These are phyloP conservation scores for Pyrrhoderma lamaoense DNA, from an alignment of 1,284 basidiomycete species.

Conservation along the genomic window DNA sequence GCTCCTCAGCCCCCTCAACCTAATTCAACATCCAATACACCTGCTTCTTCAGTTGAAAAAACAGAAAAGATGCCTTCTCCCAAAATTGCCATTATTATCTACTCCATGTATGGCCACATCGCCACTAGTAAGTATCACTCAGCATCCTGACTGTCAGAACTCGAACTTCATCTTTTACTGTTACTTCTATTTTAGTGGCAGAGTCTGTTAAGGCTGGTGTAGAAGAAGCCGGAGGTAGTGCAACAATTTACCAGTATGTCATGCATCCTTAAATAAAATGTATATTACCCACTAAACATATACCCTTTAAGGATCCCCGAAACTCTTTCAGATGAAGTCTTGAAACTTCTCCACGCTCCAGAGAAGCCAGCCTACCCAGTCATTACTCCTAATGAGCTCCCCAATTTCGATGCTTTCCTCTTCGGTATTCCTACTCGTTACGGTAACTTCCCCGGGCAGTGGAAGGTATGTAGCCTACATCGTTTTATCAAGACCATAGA, in stretches of 20 bases:
- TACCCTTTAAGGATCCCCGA: slow-evolving; percentile 57
- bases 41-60: no score
- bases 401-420: slow-evolving; percentile 59
- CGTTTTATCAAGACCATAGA: not conserved
- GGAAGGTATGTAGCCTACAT: slow-evolving; percentile 42
- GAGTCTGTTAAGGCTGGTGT: slow-evolving; percentile 72
- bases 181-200: slow-evolving; percentile 48
- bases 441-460: slow-evolving; percentile 64
- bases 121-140: slow-evolving; percentile 46
- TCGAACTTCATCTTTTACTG: not conserved
- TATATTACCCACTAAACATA: slow-evolving; percentile 15
- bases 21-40: no score
- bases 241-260: slow-evolving; percentile 66
- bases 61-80: slow-evolving; percentile 29
- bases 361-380: slow-evolving; percentile 67
- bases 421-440: slow-evolving; percentile 78
- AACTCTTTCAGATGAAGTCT: slow-evolving; percentile 75
- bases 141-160: not conserved
- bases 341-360: slow-evolving; percentile 72
- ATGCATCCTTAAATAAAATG: not conserved
- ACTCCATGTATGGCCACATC: slow-evolving; percentile 80
- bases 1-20: no score
- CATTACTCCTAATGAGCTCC: slow-evolving; percentile 59
- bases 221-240: slow-evolving; percentile 61
- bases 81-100: slow-evolving; percentile 75